These are phyloP conservation scores for Puccinia coronata DNA, from an alignment of 1,284 basidiomycete species.

Conservation along the genomic window DNA sequence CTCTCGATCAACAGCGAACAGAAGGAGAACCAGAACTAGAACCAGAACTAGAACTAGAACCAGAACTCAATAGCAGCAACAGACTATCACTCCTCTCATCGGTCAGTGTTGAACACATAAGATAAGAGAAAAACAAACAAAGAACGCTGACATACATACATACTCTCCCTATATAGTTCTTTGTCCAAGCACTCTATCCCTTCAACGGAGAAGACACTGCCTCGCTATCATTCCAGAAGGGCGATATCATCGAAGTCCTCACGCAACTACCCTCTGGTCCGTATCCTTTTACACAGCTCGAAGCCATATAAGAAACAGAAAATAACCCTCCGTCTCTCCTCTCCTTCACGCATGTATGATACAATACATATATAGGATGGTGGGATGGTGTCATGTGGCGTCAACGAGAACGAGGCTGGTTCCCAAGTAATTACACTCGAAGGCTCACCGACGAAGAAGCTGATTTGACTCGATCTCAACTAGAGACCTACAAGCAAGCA, in stretches of 20 bases:
- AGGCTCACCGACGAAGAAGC: constrained; percentile 74
- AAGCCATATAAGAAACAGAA: too few species aligned
- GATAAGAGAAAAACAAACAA: too few species aligned
- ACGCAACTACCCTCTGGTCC: constrained; percentile 73
- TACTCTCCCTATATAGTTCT: constrained; percentile 65
- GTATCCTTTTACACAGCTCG: neutral
- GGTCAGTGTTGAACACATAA: too few species aligned
- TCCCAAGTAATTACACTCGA: constrained; percentile 91
- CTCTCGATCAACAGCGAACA: too few species aligned
- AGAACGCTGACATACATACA: too few species aligned
- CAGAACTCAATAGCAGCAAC: too few species aligned
- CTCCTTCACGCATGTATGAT: too few species aligned
- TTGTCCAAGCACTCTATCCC: constrained; percentile 89
- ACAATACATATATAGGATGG: too few species aligned
- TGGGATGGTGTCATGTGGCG: constrained; percentile 89
- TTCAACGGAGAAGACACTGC: constrained; percentile 74
- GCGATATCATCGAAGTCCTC: constrained; percentile 91
- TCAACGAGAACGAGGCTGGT: constrained; percentile 83
- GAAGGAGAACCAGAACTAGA: too few species aligned
- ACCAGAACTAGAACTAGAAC: too few species aligned
- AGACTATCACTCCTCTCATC: too few species aligned
- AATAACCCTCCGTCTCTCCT: too few species aligned
- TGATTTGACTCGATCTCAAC: constrained; percentile 57
- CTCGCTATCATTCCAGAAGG: constrained; percentile 80
- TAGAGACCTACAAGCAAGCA: constrained; percentile 22